These are phyloP conservation scores for Leccinum longicurvipes DNA, from an alignment of 768 basidiomycete genomes.

Conservation along the genomic window DNA sequence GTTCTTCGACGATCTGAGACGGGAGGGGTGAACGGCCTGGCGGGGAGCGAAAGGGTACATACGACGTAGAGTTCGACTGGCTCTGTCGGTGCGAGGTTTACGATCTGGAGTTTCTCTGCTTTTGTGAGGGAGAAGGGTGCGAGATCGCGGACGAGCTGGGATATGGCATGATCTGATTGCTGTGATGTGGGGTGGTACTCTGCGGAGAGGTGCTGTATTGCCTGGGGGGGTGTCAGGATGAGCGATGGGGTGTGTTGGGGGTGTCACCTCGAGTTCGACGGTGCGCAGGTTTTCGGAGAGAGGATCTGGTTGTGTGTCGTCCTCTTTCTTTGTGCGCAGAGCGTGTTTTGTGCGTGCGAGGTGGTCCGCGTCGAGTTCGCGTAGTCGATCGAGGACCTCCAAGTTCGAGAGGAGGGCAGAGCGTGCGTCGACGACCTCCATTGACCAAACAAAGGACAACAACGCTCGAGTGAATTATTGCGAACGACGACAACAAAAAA, in stretches of 20 bases:
- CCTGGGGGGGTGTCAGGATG: conserved; percentile 42
- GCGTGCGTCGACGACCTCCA: conserved; percentile 46
- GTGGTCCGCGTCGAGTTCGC: conserved; percentile 73
- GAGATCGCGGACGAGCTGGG: conserved; percentile 63
- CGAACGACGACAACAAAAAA: not conserved
- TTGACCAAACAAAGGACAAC: conserved; percentile 29
- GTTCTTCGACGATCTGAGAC: conserved; percentile 85
- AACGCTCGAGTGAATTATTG: conserved; percentile 1
- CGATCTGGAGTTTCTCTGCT: conserved; percentile 86
- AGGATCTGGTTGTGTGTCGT: conserved; percentile 56
- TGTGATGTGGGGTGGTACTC: conserved; percentile 63
- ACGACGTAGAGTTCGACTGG: conserved; percentile 89
- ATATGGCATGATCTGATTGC: conserved; percentile 65
- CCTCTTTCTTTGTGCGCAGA: conserved; percentile 73
- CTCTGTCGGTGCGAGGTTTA: conserved; percentile 83
- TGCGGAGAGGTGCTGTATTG: conserved; percentile 79
- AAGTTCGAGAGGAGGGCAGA: conserved; percentile 84
- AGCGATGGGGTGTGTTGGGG: not conserved
- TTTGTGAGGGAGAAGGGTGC: conserved; percentile 76
- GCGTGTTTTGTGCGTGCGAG: conserved; percentile 66
- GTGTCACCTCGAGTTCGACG: conserved; percentile 65
- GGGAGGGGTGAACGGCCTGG: not conserved
- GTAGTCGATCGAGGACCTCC: conserved; percentile 78
- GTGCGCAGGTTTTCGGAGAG: conserved; percentile 81
- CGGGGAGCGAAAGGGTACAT: conserved; percentile 29